Evolutionary conservation across 2,329 filamentous ascomycete species (phyloP).

Genomic region (Ophiostoma fasciatum): DNA sequence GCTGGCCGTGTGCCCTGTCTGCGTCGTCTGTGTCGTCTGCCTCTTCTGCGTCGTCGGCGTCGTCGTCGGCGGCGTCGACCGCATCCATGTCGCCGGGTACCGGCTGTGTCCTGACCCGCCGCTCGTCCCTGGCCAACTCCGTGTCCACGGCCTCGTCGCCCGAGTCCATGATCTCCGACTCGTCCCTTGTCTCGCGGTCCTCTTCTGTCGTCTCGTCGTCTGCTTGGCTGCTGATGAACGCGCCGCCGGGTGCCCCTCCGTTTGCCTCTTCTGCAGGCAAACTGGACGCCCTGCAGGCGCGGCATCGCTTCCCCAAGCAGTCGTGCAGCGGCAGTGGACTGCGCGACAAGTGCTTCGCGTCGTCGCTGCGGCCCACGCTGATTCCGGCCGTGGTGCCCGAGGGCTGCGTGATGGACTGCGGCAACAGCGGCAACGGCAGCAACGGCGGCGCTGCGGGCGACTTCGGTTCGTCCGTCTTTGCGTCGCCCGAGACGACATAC

Average conservation of each 20-base stretch:
- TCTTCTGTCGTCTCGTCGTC: slow-evolving; percentile 53
- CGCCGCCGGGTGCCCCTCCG: slow-evolving; percentile 29
- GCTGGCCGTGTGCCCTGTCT: slow-evolving; percentile 27
- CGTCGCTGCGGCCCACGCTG: slow-evolving; percentile 35
- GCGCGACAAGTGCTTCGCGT: slow-evolving; percentile 29
- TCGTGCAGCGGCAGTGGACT: slow-evolving; percentile 20
- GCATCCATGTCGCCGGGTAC: slow-evolving; percentile 38
- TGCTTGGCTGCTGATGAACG: slow-evolving; percentile 43
- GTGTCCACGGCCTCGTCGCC: slow-evolving; percentile 49
- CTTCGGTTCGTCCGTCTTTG: slow-evolving; percentile 23
- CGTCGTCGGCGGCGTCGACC: slow-evolving; percentile 5
- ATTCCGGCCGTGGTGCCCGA: slow-evolving; percentile 38
- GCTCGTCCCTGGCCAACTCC: slow-evolving; percentile 48
- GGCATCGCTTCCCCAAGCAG: slow-evolving; percentile 46
- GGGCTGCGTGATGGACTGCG: too few relatives aligned
- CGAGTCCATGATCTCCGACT: slow-evolving; percentile 53
- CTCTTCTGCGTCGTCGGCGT: neutral
- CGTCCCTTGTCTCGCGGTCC: slow-evolving; percentile 45
- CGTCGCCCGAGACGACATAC: slow-evolving; percentile 39
- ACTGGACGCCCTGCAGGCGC: slow-evolving; percentile 42
- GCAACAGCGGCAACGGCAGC: too few relatives aligned
- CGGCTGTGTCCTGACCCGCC: slow-evolving; percentile 33
- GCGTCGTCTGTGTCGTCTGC: too few relatives aligned
- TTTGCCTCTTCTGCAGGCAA: too few relatives aligned
- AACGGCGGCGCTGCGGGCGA: slow-evolving; percentile 29